Evolutionary conservation across 495 filamentous ascomycete species (phyloP).

Genomic region (Aspergillus taichungensis): DNA sequence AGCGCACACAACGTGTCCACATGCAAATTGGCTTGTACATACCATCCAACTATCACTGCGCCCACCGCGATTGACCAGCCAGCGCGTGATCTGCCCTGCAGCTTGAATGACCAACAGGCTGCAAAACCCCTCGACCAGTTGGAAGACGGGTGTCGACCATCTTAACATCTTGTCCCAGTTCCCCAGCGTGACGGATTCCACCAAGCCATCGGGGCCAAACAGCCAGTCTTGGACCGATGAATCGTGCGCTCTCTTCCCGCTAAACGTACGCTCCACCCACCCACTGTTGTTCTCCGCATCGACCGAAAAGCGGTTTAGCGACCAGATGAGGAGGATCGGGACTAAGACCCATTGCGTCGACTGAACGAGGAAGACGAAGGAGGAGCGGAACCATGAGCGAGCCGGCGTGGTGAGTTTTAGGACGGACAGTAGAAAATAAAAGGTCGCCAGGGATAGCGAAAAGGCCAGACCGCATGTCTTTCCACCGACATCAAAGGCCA

Average conservation of each 20-base stretch:
- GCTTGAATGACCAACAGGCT: constrained; percentile 93
- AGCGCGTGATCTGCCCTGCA: constrained; percentile 87
- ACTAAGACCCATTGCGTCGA: constrained; percentile 76
- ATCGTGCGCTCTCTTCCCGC: constrained; percentile 53
- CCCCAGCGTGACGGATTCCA: constrained; percentile 71
- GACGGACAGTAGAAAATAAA: constrained; percentile 82
- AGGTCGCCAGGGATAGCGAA: constrained; percentile 73
- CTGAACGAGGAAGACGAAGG: constrained; percentile 53
- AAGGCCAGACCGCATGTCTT: constrained; percentile 88
- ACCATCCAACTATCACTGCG: constrained; percentile 97
- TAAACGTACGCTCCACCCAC: constrained; percentile 78
- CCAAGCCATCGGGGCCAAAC: constrained; percentile 68
- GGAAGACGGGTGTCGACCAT: constrained; percentile 93
- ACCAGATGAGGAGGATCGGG: constrained; percentile 83
- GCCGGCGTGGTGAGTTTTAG: constrained; percentile 76
- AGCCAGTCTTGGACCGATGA: constrained; percentile 69
- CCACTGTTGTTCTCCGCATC: constrained; percentile 60
- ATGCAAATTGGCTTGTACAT: constrained; percentile 25
- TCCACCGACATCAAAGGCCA: constrained; percentile 95
- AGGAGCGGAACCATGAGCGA: constrained; percentile 60
- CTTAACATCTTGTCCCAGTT: constrained; percentile 82
- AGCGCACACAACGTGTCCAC: constrained; percentile 1
- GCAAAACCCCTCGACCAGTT: constrained; percentile 92
- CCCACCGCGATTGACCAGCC: constrained; percentile 81
- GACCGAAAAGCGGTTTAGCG: constrained; percentile 85